Evolutionary conservation across 2,329 filamentous ascomycete species (phyloP).

Genomic region (Rhexocercosporidium sp.): DNA sequence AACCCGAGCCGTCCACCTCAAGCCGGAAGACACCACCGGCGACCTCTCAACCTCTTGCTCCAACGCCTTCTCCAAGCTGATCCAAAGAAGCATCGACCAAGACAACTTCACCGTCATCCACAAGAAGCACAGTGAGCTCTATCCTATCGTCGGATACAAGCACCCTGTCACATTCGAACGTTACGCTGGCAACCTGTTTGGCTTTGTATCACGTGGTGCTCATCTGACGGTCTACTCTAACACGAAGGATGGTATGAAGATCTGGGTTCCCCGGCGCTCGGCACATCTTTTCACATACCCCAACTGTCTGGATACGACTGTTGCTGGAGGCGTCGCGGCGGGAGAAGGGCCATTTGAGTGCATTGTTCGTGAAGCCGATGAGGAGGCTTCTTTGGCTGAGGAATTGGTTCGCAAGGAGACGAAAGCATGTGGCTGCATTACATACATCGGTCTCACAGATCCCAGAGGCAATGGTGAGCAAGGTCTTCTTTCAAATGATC

Average conservation of each 20-base stretch:
- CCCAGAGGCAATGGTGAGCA: slow-evolving; percentile 64
- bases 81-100: slow-evolving; percentile 46
- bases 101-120: slow-evolving; percentile 47
- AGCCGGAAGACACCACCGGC: slow-evolving; percentile 31
- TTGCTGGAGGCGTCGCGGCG: slow-evolving; percentile 76
- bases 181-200: slow-evolving; percentile 56
- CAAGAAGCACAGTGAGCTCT: slow-evolving; percentile 49
- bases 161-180: slow-evolving; percentile 27
- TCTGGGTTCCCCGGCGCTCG: slow-evolving; percentile 76
- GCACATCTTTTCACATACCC: slow-evolving; percentile 73
- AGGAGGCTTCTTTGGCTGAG: slow-evolving; percentile 73
- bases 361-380: slow-evolving; percentile 72
- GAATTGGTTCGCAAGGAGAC: slow-evolving; percentile 59
- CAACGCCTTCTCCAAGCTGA: slow-evolving; percentile 46
- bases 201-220: slow-evolving; percentile 67
- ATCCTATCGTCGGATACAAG: slow-evolving; percentile 40
- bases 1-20: slow-evolving; percentile 44
- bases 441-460: slow-evolving; percentile 70
- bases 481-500: slow-evolving; percentile 66
- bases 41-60: slow-evolving; percentile 44
- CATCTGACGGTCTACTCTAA: slow-evolving; percentile 69
- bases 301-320: slow-evolving; percentile 78
- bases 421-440: slow-evolving; percentile 63
- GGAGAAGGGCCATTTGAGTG: slow-evolving; percentile 69
- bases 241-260: slow-evolving; percentile 53